A percentile compares a stretch with the other conserved stretches of the same genome.
Conservation (phyloP, 2,329 filamentous ascomycete species). For the Lachnellula willkommii region DNA sequence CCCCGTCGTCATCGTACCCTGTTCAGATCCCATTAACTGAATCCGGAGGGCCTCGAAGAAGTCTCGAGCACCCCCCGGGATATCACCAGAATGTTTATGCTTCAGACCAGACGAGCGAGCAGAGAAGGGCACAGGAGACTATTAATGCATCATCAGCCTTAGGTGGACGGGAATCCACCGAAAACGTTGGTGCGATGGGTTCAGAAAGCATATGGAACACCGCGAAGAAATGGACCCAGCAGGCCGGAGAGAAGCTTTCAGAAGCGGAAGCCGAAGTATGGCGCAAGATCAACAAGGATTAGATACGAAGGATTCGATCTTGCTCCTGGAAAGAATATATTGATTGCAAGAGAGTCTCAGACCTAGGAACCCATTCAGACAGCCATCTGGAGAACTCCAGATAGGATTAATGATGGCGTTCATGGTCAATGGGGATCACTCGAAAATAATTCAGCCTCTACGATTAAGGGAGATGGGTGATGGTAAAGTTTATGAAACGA, state of each 20-base stretch:
- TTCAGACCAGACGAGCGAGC: conserved; percentile 45
- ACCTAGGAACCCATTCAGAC: conserved; percentile 1
- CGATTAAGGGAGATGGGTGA: conserved; percentile 4
- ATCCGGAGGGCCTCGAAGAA: conserved; percentile 14
- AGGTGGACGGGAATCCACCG: conserved; percentile 2
- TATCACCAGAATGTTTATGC: conserved; percentile 53
- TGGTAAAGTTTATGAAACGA: conserved; percentile 1
- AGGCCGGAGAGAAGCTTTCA: conserved; percentile 52
- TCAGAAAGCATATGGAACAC: conserved; percentile 45
- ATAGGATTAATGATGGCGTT: not conserved
- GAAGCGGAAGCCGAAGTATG: conserved; percentile 58
- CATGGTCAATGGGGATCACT: conserved; percentile 1
- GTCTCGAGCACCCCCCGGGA: conserved; percentile 36
- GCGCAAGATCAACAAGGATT: conserved; percentile 54
- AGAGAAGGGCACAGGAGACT: conserved; percentile 31
- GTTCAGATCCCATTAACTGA: conserved; percentile 15
- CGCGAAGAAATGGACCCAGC: conserved; percentile 53
- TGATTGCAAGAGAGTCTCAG: conserved; percentile 5
- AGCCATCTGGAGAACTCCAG: not conserved
- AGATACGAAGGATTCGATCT: conserved; percentile 9
- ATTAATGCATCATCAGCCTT: conserved; percentile 7
- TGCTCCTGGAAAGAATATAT: conserved; percentile 11
- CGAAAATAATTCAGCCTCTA: conserved; percentile 18
- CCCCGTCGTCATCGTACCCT: conserved; percentile 23
- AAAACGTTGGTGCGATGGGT: conserved; percentile 24